Evolutionary conservation across 2,329 filamentous ascomycete genomes (phyloP).

Genomic region (Diaporthe ilicicola): DNA sequence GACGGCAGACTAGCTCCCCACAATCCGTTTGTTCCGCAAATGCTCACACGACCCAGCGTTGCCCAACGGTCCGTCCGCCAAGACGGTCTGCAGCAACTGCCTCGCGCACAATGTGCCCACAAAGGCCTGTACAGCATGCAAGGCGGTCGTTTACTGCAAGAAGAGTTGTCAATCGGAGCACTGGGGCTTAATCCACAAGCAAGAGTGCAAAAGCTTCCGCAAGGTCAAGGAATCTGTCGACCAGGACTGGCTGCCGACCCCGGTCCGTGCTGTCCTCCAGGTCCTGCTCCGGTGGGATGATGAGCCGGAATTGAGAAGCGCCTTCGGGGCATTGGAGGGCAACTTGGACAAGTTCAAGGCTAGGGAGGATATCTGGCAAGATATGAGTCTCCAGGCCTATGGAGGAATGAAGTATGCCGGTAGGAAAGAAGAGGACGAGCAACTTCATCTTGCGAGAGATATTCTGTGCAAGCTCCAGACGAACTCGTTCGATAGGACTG

Average conservation of each 20-base stretch:
- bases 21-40: neutral
- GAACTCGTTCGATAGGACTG: constrained; percentile 67
- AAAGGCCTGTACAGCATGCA: constrained; percentile 62
- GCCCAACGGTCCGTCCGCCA: constrained; percentile 53
- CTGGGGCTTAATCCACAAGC: constrained; percentile 61
- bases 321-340: constrained; percentile 53
- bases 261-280: constrained; percentile 62
- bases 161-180: constrained; percentile 61
- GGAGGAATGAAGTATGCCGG: constrained; percentile 59
- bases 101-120: constrained; percentile 41
- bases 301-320: constrained; percentile 43
- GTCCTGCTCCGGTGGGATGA: constrained; percentile 50
- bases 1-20: neutral
- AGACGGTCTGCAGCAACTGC: constrained; percentile 59
- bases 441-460: constrained; percentile 52
- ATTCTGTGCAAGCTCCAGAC: constrained; percentile 68
- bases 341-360: constrained; percentile 52
- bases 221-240: constrained; percentile 44
- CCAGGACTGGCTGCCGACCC: constrained; percentile 57
- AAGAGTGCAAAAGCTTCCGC: constrained; percentile 60
- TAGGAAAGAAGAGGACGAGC: constrained; percentile 45
- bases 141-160: constrained; percentile 63
- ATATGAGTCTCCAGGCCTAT: constrained; percentile 58
- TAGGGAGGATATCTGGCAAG: constrained; percentile 50
- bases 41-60: constrained; percentile 44